Evolutionary conservation across 371 early-diverging fungal genomes (phyloP), one percentile per base, ranked within the genome.

Genomic region (Mortierella sp.): DNA sequence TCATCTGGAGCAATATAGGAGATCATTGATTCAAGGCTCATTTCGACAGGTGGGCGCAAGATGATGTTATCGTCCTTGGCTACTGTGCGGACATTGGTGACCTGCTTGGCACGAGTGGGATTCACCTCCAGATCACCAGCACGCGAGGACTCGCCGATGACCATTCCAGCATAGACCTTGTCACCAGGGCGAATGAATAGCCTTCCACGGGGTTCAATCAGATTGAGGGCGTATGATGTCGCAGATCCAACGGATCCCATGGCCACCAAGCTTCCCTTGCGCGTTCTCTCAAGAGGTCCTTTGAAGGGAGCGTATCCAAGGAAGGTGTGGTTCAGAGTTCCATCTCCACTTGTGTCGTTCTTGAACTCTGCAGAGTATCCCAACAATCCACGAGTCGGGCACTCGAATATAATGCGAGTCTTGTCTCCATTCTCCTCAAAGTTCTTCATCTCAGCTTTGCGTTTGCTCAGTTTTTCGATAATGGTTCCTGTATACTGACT

Each of bases 341-440:
- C 87, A 9, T 82, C 81, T 2, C 86, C 88, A 48, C 79, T 82
- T 10, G 83, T 91, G 63, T 92, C 93, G 81, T 91, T 91, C 79
- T 92, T 92, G 78, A 93, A 91, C 80, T 93, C 92, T 29, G 91
- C 87, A 37, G 87, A 81, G 60, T 90, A 92, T 8, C 93, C 93
- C 3, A 93, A 73, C 61, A 93, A 72, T 16, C 92, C 93, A 29
- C 94, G 83, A 3, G 94, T 91, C 2, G 94, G 94, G 56, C 91
- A 86, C 55, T 87, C 82, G 74, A 92, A 91, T 9, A 90, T 74
- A 52, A 93, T 60, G 37, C 91, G 78, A 16, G 91, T 87, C 78
- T 86, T 85, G 61, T 89, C 90, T 14, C 89, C 91, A 29, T 79
- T 80, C 56, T 91, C 92, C 3, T 81, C 80, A 59, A 87, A 91